phyloP scores from a whole-genome alignment of 805 yeast species.

The Candida chauliodis region DNA sequence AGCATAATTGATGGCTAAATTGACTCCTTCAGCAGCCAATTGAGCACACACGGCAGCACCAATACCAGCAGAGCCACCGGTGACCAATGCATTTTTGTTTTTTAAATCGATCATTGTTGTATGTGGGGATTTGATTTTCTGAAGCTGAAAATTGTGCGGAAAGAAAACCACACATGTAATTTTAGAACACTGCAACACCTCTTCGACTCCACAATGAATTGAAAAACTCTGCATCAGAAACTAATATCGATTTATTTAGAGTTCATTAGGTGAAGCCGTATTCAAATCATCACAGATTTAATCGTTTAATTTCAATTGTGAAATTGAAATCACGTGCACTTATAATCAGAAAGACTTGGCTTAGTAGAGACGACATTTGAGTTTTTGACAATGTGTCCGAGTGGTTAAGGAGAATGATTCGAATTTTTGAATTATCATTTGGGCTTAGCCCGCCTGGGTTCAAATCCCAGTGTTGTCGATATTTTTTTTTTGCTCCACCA shows the following conservation, averaged over 20 bases:
- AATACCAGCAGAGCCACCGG: constrained; percentile 22
- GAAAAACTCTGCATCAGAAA: too few relatives aligned
- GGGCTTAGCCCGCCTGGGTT: constrained; percentile 46
- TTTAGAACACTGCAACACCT: too few relatives aligned
- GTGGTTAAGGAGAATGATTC: constrained; percentile 44
- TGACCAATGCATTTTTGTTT: constrained; percentile 25
- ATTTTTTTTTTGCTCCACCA: constrained; percentile 17
- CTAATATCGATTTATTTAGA: too few relatives aligned
- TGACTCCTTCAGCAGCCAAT: constrained; percentile 32
- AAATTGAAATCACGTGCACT: background rate
- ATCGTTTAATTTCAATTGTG: too few relatives aligned
- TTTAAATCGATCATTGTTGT: constrained; percentile 10
- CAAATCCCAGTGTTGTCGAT: constrained; percentile 45
- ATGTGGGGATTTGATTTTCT: background rate
- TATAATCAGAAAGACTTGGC: background rate
- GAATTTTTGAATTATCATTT: constrained; percentile 31
- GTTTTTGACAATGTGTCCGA: constrained; percentile 34
- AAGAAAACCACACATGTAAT: too few relatives aligned
- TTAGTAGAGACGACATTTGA: background rate
- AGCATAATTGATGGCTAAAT: constrained; percentile 30
- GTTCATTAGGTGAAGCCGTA: too few relatives aligned
- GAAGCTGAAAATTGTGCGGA: background rate
- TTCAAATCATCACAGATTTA: too few relatives aligned
- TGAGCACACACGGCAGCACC: constrained; percentile 31
- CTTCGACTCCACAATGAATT: too few relatives aligned